Conservation (phyloP, 1,284 basidiomycete species). For the Sphagnurus paluster region DNA sequence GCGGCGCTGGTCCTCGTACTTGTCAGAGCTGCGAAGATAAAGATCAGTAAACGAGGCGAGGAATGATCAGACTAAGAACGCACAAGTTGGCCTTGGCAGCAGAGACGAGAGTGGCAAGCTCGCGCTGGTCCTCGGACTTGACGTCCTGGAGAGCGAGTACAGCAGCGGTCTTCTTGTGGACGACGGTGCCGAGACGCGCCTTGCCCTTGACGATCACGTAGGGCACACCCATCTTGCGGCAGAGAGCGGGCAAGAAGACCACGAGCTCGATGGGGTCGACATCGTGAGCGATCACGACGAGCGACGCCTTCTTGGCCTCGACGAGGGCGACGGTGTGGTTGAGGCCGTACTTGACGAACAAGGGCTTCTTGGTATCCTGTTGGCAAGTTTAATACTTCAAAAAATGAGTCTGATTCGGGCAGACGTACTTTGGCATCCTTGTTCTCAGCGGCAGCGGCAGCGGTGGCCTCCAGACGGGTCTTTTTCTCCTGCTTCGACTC, state of each 20-base stretch:
- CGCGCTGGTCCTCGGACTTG: constrained; percentile 90
- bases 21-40: constrained; percentile 74
- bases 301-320: constrained; percentile 96
- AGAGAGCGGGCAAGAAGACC: constrained; percentile 96
- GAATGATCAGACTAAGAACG: constrained; percentile 26
- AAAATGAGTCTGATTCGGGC: neutral
- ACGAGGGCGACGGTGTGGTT: constrained; percentile 96
- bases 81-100: constrained; percentile 98
- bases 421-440: constrained; percentile 62
- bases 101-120: constrained; percentile 89
- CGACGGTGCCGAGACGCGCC: constrained; percentile 94
- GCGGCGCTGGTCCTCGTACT: constrained; percentile 89
- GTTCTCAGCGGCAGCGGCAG: constrained; percentile 75
- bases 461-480: constrained; percentile 80
- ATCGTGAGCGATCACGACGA: constrained; percentile 97
- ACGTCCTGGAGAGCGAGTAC: constrained; percentile 93
- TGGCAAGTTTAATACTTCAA: neutral
- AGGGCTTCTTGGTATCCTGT: constrained; percentile 86
- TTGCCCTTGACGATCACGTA: constrained; percentile 99
- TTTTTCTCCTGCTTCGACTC: constrained; percentile 99
- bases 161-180: constrained; percentile 98
- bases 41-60: neutral
- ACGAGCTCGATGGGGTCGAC: constrained; percentile 99
- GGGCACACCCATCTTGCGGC: constrained; percentile 98
- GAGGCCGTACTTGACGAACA: constrained; percentile 95